Base-by-base conservation (phyloP, 2,329 filamentous ascomycete genomes). In the Fusarium anguioides region DNA sequence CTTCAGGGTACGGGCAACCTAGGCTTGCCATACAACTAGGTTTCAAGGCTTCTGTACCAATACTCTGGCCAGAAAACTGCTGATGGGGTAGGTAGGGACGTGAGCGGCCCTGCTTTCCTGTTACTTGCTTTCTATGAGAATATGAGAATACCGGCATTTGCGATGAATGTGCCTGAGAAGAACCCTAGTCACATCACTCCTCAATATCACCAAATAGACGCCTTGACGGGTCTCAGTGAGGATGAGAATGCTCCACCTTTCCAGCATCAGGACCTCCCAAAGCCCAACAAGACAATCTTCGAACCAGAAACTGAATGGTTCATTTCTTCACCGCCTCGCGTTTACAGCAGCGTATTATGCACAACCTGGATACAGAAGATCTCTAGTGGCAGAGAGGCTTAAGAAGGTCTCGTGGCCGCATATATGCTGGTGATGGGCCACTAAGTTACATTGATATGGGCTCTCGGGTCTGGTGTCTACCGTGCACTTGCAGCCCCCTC, bases 401-500 rank as follows among this genome's bases (percentile, higher is more conserved):
- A 41, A 35, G 54, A 70, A 64, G 62, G 64, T 60, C 60, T 71
- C 47, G 62, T 68, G 60, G 70, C 56, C 58, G 60, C 60, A 64
- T 69, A 65, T 65, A 67, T 60, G 65, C 60, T 64, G 69, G 56
- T 50, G 65, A 70, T 66, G 63, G 66, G 69, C 68, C 71, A 51
- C 69, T 61, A 68, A 68, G 69, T 73, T 71, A 57, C 68, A 72
- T 73, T 59, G 57, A 51, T 54, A 69, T 64, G 67, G 61, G 58
- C 60, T 71, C 61, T 72, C 61, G 59, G 59, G 56, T 64, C 42
- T 72, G 71, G 65, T 68, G 67, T 64, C 42, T 72, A 69, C 62
- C 66, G 67, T 68, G 71, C 69, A 72, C 52, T 60, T 57, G 42
- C 58, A 37, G 15, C 59, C 65, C 58, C 64, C n/a, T 33, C 31